A percentile compares a stretch with the other conserved stretches of the same genome.
Conservation (phyloP, 352 stramenopile species). For the Phytophthora aleatoria region DNA sequence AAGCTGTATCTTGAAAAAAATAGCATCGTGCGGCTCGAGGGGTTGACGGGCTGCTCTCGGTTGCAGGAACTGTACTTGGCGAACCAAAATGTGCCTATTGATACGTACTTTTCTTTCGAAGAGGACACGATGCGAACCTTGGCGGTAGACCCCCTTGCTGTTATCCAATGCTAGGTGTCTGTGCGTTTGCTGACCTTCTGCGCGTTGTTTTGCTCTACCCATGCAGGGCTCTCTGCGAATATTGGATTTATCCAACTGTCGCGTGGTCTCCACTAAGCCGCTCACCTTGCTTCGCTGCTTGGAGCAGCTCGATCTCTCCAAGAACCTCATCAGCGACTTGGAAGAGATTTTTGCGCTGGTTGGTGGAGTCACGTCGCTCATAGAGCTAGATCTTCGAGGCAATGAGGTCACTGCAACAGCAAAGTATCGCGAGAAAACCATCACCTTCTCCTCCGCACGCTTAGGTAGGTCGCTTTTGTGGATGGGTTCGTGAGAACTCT, state of each 20-base stretch:
- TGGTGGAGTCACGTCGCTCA: conserved; percentile 43
- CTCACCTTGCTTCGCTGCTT: conserved; percentile 46
- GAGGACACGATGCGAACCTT: conserved; percentile 44
- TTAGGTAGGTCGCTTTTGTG: conserved; percentile 39
- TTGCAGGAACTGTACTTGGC: conserved; percentile 74
- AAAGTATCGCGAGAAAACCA: conserved; percentile 76
- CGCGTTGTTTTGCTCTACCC: conserved; percentile 1
- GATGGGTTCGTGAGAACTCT: neutral
- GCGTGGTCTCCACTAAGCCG: conserved; percentile 32
- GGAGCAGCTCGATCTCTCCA: conserved; percentile 68
- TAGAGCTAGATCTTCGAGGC: conserved; percentile 61
- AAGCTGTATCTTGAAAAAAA: conserved; percentile 82
- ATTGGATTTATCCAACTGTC: conserved; percentile 69
- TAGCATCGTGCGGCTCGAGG: conserved; percentile 60
- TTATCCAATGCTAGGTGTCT: neutral
- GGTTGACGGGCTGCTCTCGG: conserved; percentile 26
- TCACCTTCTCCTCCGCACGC: conserved; percentile 69
- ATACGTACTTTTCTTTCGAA: conserved; percentile 52
- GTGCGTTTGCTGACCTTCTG: neutral
- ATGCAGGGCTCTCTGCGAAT: conserved; percentile 58
- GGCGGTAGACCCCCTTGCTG: conserved; percentile 30
- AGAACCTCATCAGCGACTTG: conserved; percentile 63
- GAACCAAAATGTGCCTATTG: conserved; percentile 51
- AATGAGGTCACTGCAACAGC: conserved; percentile 57
- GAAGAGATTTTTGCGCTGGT: conserved; percentile 76